Evolutionary conservation across 106 monocot species (phyloP).

Genomic region (Triglochin maritima): DNA sequence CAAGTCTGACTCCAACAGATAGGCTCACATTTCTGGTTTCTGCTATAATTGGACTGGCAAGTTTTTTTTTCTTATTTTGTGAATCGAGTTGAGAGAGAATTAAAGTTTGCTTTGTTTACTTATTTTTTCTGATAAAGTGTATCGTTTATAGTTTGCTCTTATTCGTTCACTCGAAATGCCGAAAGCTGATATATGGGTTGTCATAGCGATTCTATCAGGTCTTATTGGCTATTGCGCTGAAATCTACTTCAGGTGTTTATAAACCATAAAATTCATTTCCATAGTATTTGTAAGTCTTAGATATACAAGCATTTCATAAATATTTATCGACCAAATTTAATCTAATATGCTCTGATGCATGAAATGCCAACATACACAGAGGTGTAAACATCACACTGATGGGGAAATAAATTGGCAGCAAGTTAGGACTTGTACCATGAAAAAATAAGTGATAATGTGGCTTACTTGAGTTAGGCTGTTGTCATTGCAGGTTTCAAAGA

Average conservation of each 20-base stretch:
- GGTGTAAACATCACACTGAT: too few species aligned
- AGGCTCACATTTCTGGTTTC: conserved; percentile 76
- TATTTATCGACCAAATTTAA: too few species aligned
- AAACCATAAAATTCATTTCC: too few species aligned
- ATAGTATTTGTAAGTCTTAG: too few species aligned
- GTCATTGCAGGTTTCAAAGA: conserved; percentile 49
- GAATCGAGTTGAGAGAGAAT: not conserved
- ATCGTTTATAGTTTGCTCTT: conserved; percentile 52
- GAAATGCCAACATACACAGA: too few species aligned
- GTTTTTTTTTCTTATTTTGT: conserved; percentile 5
- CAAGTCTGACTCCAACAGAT: conserved; percentile 89
- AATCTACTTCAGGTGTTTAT: conserved; percentile 72
- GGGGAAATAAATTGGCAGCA: too few species aligned
- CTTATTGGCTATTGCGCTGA: conserved; percentile 77
- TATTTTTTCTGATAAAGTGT: not conserved
- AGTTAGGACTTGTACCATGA: too few species aligned
- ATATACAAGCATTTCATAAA: too few species aligned
- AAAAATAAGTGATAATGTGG: too few species aligned
- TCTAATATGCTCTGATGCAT: too few species aligned
- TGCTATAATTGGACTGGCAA: conserved; percentile 68
- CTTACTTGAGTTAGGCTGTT: too few species aligned
- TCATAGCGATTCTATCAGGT: conserved; percentile 63
- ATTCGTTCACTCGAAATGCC: conserved; percentile 62
- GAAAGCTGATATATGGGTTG: conserved; percentile 74
- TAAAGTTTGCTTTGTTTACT: too few species aligned